Evolutionary conservation across 1,284 basidiomycete genomes (phyloP).

Genomic region (Sporisorium exsertum): DNA sequence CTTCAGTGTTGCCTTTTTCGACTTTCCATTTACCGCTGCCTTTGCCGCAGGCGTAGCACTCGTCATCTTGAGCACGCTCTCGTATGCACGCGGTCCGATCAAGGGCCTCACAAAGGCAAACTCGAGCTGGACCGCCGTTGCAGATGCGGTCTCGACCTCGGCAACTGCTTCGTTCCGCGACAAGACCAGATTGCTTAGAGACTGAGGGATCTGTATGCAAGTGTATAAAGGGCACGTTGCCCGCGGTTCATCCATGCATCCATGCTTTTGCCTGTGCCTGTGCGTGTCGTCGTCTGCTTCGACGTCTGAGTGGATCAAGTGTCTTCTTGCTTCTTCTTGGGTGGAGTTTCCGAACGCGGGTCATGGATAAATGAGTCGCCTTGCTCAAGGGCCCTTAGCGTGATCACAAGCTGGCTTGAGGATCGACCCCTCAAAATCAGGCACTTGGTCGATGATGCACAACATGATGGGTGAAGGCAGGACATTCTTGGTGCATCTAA

Average conservation of each 20-base stretch:
- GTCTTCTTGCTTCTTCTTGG: too few relatives aligned
- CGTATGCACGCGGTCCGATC: slow-evolving; percentile 73
- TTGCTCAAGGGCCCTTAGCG: too few relatives aligned
- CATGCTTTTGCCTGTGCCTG: too few relatives aligned
- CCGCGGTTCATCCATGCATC: too few relatives aligned
- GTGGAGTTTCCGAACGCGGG: too few relatives aligned
- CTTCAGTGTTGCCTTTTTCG: slow-evolving; percentile 86
- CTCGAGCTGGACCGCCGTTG: slow-evolving; percentile 18
- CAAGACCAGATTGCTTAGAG: slow-evolving; percentile 35
- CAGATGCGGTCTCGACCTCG: slow-evolving; percentile 29
- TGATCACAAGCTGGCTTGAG: too few relatives aligned
- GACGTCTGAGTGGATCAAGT: background rate
- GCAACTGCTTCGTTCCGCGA: slow-evolving; percentile 25
- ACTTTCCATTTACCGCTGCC: slow-evolving; percentile 84
- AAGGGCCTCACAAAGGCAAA: slow-evolving; percentile 15
- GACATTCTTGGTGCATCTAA: background rate
- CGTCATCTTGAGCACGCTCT: slow-evolving; percentile 86
- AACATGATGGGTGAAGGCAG: background rate
- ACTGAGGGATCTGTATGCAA: too few relatives aligned
- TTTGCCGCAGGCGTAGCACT: slow-evolving; percentile 85
- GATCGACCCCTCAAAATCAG: too few relatives aligned
- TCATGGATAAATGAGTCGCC: too few relatives aligned
- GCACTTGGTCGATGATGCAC: background rate
- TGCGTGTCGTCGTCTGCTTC: too few relatives aligned
- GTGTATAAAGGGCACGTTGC: too few relatives aligned